phyloP scores from a whole-genome alignment of 2,329 filamentous ascomycete genomes.

The Penicillium sp. region DNA sequence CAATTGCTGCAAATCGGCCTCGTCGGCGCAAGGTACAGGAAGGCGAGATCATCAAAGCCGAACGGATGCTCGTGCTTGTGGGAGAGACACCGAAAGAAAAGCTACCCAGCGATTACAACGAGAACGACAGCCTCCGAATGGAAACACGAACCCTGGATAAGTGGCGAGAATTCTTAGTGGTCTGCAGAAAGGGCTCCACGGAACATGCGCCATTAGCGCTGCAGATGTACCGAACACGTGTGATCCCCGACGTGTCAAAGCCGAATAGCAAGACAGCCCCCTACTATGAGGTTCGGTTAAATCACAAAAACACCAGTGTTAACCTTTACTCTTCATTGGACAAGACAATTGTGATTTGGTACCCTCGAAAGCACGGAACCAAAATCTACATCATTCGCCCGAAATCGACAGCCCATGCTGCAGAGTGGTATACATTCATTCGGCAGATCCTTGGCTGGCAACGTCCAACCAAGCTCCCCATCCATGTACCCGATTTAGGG shows the following conservation, averaged over 20 bases:
- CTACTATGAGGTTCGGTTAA: constrained; percentile 62
- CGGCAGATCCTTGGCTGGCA: constrained; percentile 63
- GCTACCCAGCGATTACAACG: constrained; percentile 64
- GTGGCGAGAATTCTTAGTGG: constrained; percentile 67
- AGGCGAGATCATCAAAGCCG: constrained; percentile 69
- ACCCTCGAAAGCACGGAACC: constrained; percentile 57
- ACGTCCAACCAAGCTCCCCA: constrained; percentile 59
- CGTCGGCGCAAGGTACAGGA: constrained; percentile 50
- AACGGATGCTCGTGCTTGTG: constrained; percentile 69
- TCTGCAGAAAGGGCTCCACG: constrained; percentile 62
- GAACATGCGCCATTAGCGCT: constrained; percentile 60
- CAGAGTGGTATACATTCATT: constrained; percentile 72
- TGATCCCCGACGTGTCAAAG: constrained; percentile 64
- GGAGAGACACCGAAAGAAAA: constrained; percentile 57
- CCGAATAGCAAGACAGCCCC: constrained; percentile 58
- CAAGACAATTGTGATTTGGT: constrained; percentile 69
- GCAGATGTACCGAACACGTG: constrained; percentile 65
- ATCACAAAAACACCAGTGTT: constrained; percentile 57
- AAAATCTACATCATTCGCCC: constrained; percentile 67
- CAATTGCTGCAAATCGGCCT: constrained; percentile 38
- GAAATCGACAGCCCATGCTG: constrained; percentile 63
- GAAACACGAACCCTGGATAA: constrained; percentile 64
- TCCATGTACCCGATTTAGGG: constrained; percentile 67
- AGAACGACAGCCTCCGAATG: constrained; percentile 64
- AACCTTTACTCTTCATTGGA: constrained; percentile 70